Conservation (phyloP, 495 filamentous ascomycete genomes). For the Annulohypoxylon stygium region DNA sequence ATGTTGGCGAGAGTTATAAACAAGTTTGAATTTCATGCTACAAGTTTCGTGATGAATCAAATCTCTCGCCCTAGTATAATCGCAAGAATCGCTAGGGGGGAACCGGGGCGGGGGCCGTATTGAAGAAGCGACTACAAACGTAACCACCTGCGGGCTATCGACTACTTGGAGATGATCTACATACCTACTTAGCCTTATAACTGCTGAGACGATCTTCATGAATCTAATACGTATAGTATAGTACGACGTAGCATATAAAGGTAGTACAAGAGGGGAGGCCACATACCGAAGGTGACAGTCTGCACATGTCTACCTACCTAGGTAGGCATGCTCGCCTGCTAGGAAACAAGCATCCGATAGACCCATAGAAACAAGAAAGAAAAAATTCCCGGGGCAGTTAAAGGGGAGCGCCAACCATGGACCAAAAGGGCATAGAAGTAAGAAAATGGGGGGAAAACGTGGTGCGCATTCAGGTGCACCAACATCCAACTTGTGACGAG, state of each 20-base stretch:
- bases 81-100: not conserved
- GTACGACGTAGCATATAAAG: conserved; percentile 3
- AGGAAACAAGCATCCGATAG: conserved; percentile 8
- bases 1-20: not conserved
- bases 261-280: not conserved
- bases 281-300: not conserved
- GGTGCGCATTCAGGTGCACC: not conserved
- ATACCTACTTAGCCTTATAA: conserved; percentile 6
- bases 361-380: not conserved
- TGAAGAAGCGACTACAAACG: too few species aligned
- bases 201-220: not conserved
- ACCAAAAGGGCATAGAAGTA: conserved; percentile 1
- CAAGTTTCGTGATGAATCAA: not conserved
- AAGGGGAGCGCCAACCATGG: not conserved
- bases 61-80: not conserved
- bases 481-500: conserved; percentile 5
- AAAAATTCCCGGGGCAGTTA: not conserved
- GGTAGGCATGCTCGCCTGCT: not conserved
- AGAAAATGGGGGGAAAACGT: not conserved
- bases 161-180: conserved; percentile 8
- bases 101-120: not conserved
- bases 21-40: conserved; percentile 4
- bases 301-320: not conserved
- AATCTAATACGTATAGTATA: conserved; percentile 1
- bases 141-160: not conserved